Percentiles rank a stretch among this genome's conserved stretches.
phyloP scores from a whole-genome alignment of 2,329 filamentous ascomycete species.

The Aspergillus persii region DNA sequence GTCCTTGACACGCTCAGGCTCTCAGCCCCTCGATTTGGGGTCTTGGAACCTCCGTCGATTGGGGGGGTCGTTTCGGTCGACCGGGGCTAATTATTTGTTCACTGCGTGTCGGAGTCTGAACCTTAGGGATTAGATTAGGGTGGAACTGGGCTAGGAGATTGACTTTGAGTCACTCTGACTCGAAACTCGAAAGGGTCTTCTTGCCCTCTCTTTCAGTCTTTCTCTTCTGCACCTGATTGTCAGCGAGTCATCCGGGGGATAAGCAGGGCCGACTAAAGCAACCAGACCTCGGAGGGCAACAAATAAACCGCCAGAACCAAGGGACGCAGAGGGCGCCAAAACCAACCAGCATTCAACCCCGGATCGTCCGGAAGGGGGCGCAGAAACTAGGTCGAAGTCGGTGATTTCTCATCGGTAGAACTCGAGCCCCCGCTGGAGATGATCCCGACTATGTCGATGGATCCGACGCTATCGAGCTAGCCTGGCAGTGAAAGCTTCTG shows the following conservation, averaged over 20 bases:
- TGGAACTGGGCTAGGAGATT: too few relatives aligned
- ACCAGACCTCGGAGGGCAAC: too few relatives aligned
- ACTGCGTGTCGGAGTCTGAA: background rate
- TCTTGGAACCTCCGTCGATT: background rate
- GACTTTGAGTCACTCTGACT: too few relatives aligned
- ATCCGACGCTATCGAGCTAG: background rate
- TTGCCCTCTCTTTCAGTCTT: too few relatives aligned
- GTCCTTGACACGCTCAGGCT: background rate
- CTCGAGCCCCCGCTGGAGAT: too few relatives aligned
- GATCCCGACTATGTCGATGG: background rate
- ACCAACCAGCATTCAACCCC: conserved; percentile 10
- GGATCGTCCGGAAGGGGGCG: conserved; percentile 15
- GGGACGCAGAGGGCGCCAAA: background rate
- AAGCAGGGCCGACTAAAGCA: too few relatives aligned
- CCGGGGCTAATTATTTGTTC: background rate
- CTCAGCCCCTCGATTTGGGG: background rate
- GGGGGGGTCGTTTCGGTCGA: background rate
- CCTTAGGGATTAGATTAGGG: too few relatives aligned
- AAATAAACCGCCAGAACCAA: background rate
- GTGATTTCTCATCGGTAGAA: background rate
- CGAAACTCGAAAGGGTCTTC: too few relatives aligned
- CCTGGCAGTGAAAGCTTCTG: background rate
- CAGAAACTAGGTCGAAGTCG: background rate
- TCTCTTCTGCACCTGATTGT: too few relatives aligned
- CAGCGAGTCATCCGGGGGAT: too few relatives aligned